These are phyloP conservation scores for Solanum clarkiae DNA, from an alignment of 257 asterid genomes.

Conservation along the genomic window DNA sequence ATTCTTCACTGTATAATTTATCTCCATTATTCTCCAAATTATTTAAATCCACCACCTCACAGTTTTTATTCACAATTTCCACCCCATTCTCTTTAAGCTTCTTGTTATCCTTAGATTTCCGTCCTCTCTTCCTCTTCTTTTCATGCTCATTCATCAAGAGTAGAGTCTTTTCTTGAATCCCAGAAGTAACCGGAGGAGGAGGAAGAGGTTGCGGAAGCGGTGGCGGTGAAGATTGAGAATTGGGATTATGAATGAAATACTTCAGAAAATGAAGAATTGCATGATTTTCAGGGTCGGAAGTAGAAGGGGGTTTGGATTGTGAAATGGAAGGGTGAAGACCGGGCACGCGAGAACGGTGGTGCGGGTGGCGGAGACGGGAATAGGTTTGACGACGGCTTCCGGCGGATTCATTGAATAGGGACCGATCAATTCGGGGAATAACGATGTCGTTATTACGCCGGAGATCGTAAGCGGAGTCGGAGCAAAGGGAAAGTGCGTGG, in stretches of 20 bases:
- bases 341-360: constrained; percentile 62
- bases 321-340: constrained; percentile 48
- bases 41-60: constrained; percentile 46
- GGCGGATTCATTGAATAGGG: constrained; percentile 79
- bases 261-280: constrained; percentile 64
- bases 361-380: constrained; percentile 44
- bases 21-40: constrained; percentile 64
- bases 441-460: constrained; percentile 45
- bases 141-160: constrained; percentile 16
- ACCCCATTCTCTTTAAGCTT: constrained; percentile 29
- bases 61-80: constrained; percentile 44
- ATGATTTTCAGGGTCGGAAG: constrained; percentile 63
- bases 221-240: constrained; percentile 33
- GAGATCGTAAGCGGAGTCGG: constrained; percentile 39
- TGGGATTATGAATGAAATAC: constrained; percentile 48
- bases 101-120: constrained; percentile 14
- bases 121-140: constrained; percentile 32
- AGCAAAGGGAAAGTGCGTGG: constrained; percentile 54
- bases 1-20: constrained; percentile 38
- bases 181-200: constrained; percentile 8
- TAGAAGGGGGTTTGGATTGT: constrained; percentile 12
- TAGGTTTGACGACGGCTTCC: constrained; percentile 85
- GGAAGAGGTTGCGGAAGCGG: constrained; percentile 34
- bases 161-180: constrained; percentile 23
- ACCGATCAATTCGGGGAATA: constrained; percentile 51